Evolutionary conservation across 345 rosid species (phyloP).

Genomic region (Conringia planisiliqua): DNA sequence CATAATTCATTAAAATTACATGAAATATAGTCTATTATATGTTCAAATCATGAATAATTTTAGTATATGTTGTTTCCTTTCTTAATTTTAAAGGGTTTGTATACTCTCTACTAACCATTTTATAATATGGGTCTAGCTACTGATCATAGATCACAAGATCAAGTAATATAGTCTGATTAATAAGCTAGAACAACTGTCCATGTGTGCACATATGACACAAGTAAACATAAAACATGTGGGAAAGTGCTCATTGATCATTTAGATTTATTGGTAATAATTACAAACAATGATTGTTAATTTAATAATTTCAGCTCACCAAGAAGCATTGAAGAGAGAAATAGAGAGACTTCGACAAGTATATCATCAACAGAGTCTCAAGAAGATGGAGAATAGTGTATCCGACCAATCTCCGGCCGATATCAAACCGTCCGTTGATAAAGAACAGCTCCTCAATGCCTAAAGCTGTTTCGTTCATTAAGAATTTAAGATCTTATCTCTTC

Average conservation of each 20-base stretch:
- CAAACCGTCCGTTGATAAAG: slow-evolving; percentile 33
- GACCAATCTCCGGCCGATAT: slow-evolving; percentile 36
- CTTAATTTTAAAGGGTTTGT: neutral
- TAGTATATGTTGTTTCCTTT: neutral
- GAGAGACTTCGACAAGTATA: slow-evolving; percentile 81
- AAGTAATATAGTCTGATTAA: neutral
- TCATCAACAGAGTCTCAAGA: slow-evolving; percentile 58
- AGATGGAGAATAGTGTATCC: slow-evolving; percentile 37
- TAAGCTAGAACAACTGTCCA: slow-evolving; percentile 35
- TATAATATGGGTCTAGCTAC: neutral
- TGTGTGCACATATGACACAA: slow-evolving; percentile 17
- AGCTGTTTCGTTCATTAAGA: slow-evolving; percentile 1
- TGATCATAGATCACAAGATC: slow-evolving; percentile 12
- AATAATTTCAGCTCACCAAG: slow-evolving; percentile 70
- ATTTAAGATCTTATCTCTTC: slow-evolving; percentile 13
- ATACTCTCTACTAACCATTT: neutral
- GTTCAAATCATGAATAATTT: neutral
- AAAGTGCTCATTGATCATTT: neutral
- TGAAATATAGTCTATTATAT: neutral
- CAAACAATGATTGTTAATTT: neutral
- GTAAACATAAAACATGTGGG: neutral
- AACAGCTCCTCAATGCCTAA: slow-evolving; percentile 34
- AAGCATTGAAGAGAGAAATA: slow-evolving; percentile 86
- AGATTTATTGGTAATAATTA: neutral
- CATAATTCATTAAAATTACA: neutral